A percentile compares a stretch with the other conserved stretches of the same genome.
Conservation (phyloP, 1,284 basidiomycete genomes). For the Inonotus hispidus region DNA sequence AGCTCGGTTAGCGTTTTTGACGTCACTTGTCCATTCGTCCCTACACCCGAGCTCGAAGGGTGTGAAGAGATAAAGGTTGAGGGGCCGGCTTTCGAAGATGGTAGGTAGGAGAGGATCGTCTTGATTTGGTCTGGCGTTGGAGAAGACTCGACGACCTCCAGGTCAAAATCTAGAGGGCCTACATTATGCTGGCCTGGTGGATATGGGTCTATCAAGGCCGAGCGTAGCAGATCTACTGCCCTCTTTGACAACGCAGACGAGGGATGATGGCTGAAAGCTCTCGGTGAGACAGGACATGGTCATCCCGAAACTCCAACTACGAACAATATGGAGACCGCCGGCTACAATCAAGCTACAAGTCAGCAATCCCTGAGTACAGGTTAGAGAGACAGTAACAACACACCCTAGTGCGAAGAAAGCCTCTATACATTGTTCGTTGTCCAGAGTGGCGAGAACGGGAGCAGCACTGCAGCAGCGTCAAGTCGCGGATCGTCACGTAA, state of each 20-base stretch:
- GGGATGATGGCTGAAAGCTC: slow-evolving; percentile 50
- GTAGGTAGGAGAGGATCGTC: slow-evolving; percentile 60
- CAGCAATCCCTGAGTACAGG: neutral
- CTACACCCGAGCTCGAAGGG: slow-evolving; percentile 36
- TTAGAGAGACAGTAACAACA: neutral
- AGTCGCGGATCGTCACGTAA: no score
- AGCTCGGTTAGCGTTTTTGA: slow-evolving; percentile 44
- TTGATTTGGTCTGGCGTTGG: slow-evolving; percentile 60
- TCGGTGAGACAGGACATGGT: neutral
- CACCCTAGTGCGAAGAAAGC: slow-evolving; percentile 17
- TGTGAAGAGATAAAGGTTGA: slow-evolving; percentile 50
- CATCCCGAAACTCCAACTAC: neutral
- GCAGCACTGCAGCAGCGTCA: no score
- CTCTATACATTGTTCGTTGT: slow-evolving; percentile 10
- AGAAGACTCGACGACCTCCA: slow-evolving; percentile 60
- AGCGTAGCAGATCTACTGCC: slow-evolving; percentile 52
- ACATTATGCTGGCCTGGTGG: slow-evolving; percentile 42
- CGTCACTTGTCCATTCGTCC: slow-evolving; percentile 27
- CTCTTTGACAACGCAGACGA: slow-evolving; percentile 56
- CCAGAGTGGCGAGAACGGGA: neutral
- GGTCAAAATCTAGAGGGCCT: slow-evolving; percentile 58
- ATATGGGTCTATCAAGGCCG: slow-evolving; percentile 53
- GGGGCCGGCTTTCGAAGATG: slow-evolving; percentile 24
- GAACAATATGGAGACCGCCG: slow-evolving; percentile 18
- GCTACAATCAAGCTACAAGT: neutral